A percentile compares a stretch with the other conserved stretches of the same genome.
These are phyloP conservation scores for Tylopilus balloui DNA, from an alignment of 768 basidiomycete species.

Conservation along the genomic window DNA sequence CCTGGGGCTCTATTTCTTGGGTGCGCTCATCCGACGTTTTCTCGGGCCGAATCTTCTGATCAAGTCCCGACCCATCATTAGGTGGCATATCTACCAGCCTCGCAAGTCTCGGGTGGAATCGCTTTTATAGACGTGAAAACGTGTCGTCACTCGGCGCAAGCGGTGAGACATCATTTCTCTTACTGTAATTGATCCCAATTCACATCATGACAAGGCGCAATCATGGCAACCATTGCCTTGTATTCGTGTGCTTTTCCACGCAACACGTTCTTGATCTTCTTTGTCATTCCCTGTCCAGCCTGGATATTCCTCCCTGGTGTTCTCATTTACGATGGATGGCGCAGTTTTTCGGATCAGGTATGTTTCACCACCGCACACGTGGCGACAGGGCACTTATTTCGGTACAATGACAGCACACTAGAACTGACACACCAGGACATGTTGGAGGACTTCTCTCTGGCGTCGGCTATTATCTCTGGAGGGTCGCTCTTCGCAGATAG, in stretches of 20 bases:
- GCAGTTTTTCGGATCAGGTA: slow-evolving; percentile 34
- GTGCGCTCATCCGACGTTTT: slow-evolving; percentile 33
- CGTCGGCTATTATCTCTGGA: slow-evolving; percentile 45
- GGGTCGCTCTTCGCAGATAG: slow-evolving; percentile 27
- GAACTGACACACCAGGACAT: slow-evolving; percentile 61
- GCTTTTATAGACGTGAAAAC: slow-evolving; percentile 25
- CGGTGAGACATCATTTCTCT: slow-evolving; percentile 40
- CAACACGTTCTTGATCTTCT: slow-evolving; percentile 66
- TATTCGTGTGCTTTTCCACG: slow-evolving; percentile 68
- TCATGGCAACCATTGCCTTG: slow-evolving; percentile 66
- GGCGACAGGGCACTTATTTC: neutral
- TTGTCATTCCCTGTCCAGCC: slow-evolving; percentile 73
- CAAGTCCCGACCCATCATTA: slow-evolving; percentile 22
- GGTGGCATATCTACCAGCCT: slow-evolving; percentile 59
- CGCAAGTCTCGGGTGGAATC: slow-evolving; percentile 45
- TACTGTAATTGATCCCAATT: neutral
- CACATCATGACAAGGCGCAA: slow-evolving; percentile 48
- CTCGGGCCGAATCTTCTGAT: neutral
- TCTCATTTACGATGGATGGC: slow-evolving; percentile 33
- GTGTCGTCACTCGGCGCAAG: slow-evolving; percentile 62
- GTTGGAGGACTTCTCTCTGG: slow-evolving; percentile 65
- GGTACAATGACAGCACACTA: slow-evolving; percentile 38
- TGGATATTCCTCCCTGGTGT: slow-evolving; percentile 70
- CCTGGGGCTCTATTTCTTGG: slow-evolving; percentile 67
- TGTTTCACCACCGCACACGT: slow-evolving; percentile 7